A percentile compares a stretch with the other conserved stretches of the same genome.
Conservation (phyloP, 75 land plant genomes). For the Pinus taeda region DNA sequence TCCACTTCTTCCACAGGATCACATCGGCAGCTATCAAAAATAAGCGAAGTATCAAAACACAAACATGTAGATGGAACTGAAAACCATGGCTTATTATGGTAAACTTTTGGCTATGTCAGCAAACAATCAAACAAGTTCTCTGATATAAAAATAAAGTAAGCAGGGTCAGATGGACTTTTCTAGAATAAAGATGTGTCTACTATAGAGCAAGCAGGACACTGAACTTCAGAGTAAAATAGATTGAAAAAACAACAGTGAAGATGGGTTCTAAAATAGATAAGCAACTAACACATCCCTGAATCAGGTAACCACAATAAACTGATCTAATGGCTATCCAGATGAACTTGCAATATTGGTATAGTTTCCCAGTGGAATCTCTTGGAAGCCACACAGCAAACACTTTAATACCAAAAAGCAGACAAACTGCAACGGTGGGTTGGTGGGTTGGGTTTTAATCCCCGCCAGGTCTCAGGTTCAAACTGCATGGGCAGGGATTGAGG, state of each 20-base stretch:
- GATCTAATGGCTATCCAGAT: background rate
- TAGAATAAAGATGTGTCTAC: background rate
- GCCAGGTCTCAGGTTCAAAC: no score
- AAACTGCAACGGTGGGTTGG: background rate
- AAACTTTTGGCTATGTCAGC: background rate
- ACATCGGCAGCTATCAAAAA: conserved; percentile 64
- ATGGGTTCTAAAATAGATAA: background rate
- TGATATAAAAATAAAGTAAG: background rate
- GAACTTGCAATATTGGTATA: background rate
- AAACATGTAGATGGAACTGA: background rate
- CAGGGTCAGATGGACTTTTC: background rate
- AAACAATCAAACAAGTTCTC: background rate
- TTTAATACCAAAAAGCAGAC: background rate
- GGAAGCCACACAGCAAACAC: background rate
- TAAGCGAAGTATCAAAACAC: background rate
- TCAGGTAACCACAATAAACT: background rate
- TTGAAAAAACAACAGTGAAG: background rate
- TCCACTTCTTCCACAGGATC: conserved; percentile 57
- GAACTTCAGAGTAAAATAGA: background rate
- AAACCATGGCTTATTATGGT: background rate
- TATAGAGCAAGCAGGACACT: no score
- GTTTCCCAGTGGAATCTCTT: no score
- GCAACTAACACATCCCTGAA: background rate
- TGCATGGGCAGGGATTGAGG: no score
- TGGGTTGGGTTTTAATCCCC: no score